Percentiles rank a stretch among this genome's conserved stretches.
phyloP scores from a whole-genome alignment of 371 early-diverging fungal genomes.

The Syncephalis plumigaleata region DNA sequence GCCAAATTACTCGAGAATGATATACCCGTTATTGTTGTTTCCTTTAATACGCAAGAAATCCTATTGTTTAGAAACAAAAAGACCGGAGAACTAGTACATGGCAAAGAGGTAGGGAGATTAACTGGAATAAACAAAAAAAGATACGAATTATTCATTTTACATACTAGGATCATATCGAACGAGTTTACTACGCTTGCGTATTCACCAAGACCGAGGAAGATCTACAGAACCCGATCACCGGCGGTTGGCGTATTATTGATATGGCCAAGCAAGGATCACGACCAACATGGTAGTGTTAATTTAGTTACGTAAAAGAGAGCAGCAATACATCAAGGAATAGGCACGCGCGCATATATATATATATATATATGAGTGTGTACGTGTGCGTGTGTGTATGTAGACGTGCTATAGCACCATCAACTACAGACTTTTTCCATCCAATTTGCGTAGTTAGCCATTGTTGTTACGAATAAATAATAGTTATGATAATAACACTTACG shows the following conservation, averaged over 20 bases:
- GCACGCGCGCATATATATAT: too few species aligned
- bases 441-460: too few species aligned
- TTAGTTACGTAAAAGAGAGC: too few species aligned
- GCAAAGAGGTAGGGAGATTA: slow-evolving; percentile 37
- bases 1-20: slow-evolving; percentile 34
- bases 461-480: too few species aligned
- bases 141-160: background rate
- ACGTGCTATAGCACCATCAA: too few species aligned
- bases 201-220: slow-evolving; percentile 78
- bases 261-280: slow-evolving; percentile 65
- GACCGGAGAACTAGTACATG: slow-evolving; percentile 68
- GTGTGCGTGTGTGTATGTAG: too few species aligned
- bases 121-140: background rate
- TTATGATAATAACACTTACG: too few species aligned
- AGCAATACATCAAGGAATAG: too few species aligned
- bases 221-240: slow-evolving; percentile 68
- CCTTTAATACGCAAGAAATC: slow-evolving; percentile 88
- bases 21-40: slow-evolving; percentile 71
- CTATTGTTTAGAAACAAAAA: slow-evolving; percentile 78
- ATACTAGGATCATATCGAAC: slow-evolving; percentile 61
- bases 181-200: slow-evolving; percentile 69
- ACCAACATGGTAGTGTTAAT: slow-evolving; percentile 35
- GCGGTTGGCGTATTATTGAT: slow-evolving; percentile 84
- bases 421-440: too few species aligned
- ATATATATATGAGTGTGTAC: too few species aligned